These are phyloP conservation scores for Aspergillus funiculosus DNA, from an alignment of 495 filamentous ascomycete species.

Conservation along the genomic window DNA sequence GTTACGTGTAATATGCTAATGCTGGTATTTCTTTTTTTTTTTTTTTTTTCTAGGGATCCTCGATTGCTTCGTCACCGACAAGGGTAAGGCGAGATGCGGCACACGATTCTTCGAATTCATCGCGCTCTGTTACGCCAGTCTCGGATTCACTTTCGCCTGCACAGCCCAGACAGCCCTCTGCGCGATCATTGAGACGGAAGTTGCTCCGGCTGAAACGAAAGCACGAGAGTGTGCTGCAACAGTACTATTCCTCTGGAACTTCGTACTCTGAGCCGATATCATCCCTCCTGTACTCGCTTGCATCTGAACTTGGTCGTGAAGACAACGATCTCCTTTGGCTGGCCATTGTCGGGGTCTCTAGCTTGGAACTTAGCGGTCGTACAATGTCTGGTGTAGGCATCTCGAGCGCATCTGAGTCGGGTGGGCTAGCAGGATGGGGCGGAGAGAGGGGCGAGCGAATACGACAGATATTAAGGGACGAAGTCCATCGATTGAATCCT, in stretches of 20 bases:
- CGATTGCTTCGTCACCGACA: conserved; percentile 45
- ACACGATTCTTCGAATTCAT: conserved; percentile 42
- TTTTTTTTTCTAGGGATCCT: conserved; percentile 61
- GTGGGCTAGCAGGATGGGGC: conserved; percentile 69
- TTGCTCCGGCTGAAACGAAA: conserved; percentile 69
- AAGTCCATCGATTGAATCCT: conserved; percentile 91
- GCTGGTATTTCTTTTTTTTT: too few relatives aligned
- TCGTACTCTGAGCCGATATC: conserved; percentile 95
- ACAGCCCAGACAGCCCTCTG: conserved; percentile 57
- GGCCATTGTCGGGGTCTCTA: conserved; percentile 85
- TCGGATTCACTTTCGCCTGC: conserved; percentile 52
- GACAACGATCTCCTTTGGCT: conserved; percentile 96
- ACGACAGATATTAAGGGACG: conserved; percentile 79
- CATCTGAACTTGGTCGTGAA: conserved; percentile 89
- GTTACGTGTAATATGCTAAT: conserved; percentile 22
- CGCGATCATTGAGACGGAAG: conserved; percentile 61
- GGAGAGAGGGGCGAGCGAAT: conserved; percentile 78
- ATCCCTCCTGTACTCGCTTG: conserved; percentile 86
- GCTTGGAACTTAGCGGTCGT: conserved; percentile 84
- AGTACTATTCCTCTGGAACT: conserved; percentile 79
- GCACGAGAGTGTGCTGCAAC: conserved; percentile 63
- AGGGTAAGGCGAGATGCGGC: conserved; percentile 30
- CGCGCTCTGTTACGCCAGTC: conserved; percentile 41
- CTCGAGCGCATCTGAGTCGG: conserved; percentile 50
- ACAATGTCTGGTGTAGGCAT: conserved; percentile 74